phyloP scores from a whole-genome alignment of 208 protist species.

The Leishmania major region DNA sequence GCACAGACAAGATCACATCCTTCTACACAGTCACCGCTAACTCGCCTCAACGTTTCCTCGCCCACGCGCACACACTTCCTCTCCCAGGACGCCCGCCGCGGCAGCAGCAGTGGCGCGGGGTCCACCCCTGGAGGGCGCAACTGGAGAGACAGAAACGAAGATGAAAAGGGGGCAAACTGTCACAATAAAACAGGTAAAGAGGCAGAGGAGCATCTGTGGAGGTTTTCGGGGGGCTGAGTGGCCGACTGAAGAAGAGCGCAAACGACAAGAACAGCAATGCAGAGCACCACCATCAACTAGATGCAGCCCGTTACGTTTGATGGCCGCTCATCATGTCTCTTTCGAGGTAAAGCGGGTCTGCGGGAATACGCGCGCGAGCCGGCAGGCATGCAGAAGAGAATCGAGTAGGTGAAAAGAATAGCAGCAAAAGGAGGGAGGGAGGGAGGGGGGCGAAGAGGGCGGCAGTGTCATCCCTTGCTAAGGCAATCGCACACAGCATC shows the following conservation, averaged over 20 bases:
- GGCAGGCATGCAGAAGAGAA: background rate
- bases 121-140: background rate
- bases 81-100: background rate
- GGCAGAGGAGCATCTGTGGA: background rate
- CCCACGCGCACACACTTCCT: background rate
- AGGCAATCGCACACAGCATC: background rate
- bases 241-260: background rate
- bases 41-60: background rate
- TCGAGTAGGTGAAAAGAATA: background rate
- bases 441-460: background rate
- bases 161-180: too few species aligned
- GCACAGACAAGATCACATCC: background rate
- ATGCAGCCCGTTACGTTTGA: background rate
- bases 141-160: background rate
- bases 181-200: background rate
- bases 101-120: background rate
- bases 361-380: background rate
- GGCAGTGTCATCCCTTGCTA: background rate
- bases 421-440: background rate
- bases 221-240: too few species aligned
- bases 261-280: background rate
- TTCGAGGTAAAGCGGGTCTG: background rate
- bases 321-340: background rate
- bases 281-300: background rate
- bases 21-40: background rate